Evolutionary conservation across 495 filamentous ascomycete species (phyloP).

Genomic region (Penicillium cataractarum): DNA sequence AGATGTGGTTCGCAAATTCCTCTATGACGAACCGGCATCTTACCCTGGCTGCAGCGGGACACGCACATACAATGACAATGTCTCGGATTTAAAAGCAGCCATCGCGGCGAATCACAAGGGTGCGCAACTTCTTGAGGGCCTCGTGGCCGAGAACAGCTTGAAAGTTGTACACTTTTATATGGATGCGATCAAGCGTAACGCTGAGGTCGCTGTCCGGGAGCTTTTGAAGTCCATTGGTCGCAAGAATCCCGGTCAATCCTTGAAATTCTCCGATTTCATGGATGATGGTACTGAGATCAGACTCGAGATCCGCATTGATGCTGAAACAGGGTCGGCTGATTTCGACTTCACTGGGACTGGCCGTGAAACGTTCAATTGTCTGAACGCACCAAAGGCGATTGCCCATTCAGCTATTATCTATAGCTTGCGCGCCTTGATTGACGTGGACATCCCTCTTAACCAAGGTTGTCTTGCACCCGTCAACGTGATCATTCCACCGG

Average conservation of each 20-base stretch:
- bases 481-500: conserved; percentile 73
- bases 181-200: conserved; percentile 85
- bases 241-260: conserved; percentile 68
- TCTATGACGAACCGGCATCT: conserved; percentile 77
- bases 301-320: conserved; percentile 78
- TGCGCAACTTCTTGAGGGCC: conserved; percentile 75
- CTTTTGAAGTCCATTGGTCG: conserved; percentile 73
- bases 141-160: conserved; percentile 86
- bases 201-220: conserved; percentile 75
- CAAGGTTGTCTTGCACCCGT: conserved; percentile 88
- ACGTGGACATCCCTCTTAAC: conserved; percentile 87
- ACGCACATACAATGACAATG: conserved; percentile 81
- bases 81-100: conserved; percentile 92
- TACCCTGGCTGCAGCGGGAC: conserved; percentile 86
- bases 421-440: conserved; percentile 80
- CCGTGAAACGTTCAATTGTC: conserved; percentile 81
- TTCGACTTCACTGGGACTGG: conserved; percentile 81
- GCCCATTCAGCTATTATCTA: conserved; percentile 93
- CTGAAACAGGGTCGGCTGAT: conserved; percentile 78
- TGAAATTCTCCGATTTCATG: conserved; percentile 85
- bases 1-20: conserved; percentile 64
- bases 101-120: conserved; percentile 93
- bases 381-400: conserved; percentile 86
- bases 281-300: conserved; percentile 87
- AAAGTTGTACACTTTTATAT: conserved; percentile 91